Evolutionary conservation across 176 grass and related monocot species (phyloP).

Genomic region (Panicum miliaceum): DNA sequence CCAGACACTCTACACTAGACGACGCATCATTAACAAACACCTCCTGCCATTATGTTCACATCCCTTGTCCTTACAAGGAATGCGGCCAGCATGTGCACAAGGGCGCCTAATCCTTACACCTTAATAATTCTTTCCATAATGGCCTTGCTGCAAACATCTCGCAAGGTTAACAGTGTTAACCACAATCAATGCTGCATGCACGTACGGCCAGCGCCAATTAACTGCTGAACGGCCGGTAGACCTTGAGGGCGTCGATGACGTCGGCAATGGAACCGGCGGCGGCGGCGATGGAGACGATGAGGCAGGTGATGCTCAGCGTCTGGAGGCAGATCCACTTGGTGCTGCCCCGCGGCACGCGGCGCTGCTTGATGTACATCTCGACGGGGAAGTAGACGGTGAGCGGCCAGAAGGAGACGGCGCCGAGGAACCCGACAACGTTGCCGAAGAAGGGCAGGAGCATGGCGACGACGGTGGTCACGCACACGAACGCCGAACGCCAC

Average conservation of each 20-base stretch:
- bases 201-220: not conserved
- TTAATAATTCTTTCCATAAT: not conserved
- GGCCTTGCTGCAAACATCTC: not conserved
- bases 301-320: conserved; percentile 39
- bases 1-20: not conserved
- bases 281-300: conserved; percentile 52
- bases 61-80: not conserved
- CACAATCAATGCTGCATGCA: conserved; percentile 4
- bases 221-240: conserved; percentile 56
- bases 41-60: not conserved
- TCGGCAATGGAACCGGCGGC: conserved; percentile 60
- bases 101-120: not conserved
- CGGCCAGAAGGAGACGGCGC: conserved; percentile 79
- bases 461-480: conserved; percentile 60
- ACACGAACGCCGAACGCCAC: conserved; percentile 64
- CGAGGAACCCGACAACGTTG: conserved; percentile 66
- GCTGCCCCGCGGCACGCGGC: conserved; percentile 37
- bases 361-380: conserved; percentile 79
- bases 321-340: conserved; percentile 48
- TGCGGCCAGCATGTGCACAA: not conserved
- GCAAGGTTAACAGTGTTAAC: not conserved
- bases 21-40: not conserved
- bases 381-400: conserved; percentile 77
- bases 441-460: conserved; percentile 83
- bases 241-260: conserved; percentile 54